Base-by-base conservation (phyloP, 352 stramenopile genomes). In the Phytophthora melonis region DNA sequence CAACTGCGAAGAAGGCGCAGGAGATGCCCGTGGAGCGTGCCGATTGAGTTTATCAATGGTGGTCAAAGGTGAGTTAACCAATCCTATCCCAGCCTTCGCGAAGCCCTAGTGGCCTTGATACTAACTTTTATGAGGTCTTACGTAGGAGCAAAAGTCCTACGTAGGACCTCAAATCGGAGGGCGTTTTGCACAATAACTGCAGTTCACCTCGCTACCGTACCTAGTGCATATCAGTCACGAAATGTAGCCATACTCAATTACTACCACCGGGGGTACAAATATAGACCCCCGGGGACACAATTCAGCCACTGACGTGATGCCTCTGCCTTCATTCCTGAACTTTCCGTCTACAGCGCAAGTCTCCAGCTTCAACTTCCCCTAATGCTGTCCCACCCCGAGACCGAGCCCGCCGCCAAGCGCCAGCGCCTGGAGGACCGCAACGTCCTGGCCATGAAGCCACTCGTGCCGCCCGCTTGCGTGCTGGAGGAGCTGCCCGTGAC, bases 401-500 rank as follows among this genome's bases (percentile, higher is more conserved):
- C 65, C 4, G 78, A 89, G 13, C 82, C 70, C 55, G 34, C 76
- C 23, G 43, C 53, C 76, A 94, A 94, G 80, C 87, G 87, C 57
- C 82, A 82, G 60, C 89, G 89, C 59, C 83, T 93, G 19, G 82
- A 90, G 63, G 86, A 93, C 75, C 82, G 85, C 60, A 86, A 92
- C 70, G 84, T 94, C 41, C 76, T 86, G 16, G 90, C 77, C 49
- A 94, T 94, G 53, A 89, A 87, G 9, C 85, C 88, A 27, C 76
- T 94, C 18, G 78, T 94, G 32, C 85, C 88, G 36, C 88, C 88
- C 16, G 75, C 84, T 3, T 93, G 82, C 60, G 78, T 94, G 4
- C 78, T 93, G 16, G 88, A 93, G 57, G 87, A 95, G 74, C 74
- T 95, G 25, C 88, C 87, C 1, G 84, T 93, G 11, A 95, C 84